A percentile compares a stretch with the other conserved stretches of the same genome.
Evolutionary conservation across 495 filamentous ascomycete genomes (phyloP).

Genomic region (Aspergillus funiculosus): DNA sequence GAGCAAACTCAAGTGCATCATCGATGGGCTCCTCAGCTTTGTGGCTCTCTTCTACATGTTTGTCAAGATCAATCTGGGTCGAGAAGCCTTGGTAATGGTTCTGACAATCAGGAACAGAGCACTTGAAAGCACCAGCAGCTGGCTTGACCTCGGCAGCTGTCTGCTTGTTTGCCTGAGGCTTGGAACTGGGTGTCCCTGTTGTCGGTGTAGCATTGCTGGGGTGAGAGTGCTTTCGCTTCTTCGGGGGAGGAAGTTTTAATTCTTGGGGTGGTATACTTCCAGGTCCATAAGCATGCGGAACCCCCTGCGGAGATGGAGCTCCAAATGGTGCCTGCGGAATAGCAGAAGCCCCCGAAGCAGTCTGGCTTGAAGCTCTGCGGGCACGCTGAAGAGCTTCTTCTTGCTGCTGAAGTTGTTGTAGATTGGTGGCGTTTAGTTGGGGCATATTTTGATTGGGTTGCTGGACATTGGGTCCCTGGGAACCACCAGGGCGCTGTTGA

Average conservation of each 20-base stretch:
- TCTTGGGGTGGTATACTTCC: conserved; percentile 48
- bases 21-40: conserved; percentile 42
- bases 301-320: conserved; percentile 64
- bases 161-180: conserved; percentile 29
- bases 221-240: conserved; percentile 51
- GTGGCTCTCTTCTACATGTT: conserved; percentile 45
- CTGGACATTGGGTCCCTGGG: conserved; percentile 24
- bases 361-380: conserved; percentile 52
- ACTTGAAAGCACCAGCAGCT: conserved; percentile 36
- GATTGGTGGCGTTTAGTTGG: conserved; percentile 59
- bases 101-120: conserved; percentile 41
- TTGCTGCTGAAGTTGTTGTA: conserved; percentile 51
- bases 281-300: conserved; percentile 51
- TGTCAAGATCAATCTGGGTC: conserved; percentile 40
- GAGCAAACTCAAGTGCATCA: conserved; percentile 42
- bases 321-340: conserved; percentile 61
- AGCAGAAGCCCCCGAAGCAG: conserved; percentile 59
- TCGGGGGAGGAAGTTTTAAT: conserved; percentile 56
- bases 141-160: conserved; percentile 32
- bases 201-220: conserved; percentile 28
- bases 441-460: conserved; percentile 35
- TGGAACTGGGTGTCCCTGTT: conserved; percentile 25
- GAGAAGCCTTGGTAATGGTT: conserved; percentile 41
- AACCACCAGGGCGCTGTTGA: conserved; percentile 27
- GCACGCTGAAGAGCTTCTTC: conserved; percentile 42